A percentile compares a stretch with the other conserved stretches of the same genome.
Conservation (phyloP, 768 basidiomycete genomes). For the Panellus pusillus region DNA sequence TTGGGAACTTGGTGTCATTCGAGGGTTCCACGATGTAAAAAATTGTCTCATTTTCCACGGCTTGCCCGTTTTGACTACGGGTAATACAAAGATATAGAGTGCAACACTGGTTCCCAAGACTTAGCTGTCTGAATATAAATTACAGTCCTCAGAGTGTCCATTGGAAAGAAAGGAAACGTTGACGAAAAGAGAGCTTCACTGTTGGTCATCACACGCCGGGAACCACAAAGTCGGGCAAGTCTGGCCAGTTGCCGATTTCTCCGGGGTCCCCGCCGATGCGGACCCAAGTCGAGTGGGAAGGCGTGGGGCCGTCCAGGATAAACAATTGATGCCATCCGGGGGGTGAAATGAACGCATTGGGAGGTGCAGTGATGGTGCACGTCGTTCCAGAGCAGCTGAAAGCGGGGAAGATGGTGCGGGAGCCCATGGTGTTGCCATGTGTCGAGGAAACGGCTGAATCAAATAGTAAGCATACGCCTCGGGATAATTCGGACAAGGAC, state of each 20-base stretch:
- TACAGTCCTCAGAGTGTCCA: slow-evolving; percentile 1
- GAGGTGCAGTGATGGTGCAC: slow-evolving; percentile 78
- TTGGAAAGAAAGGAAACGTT: neutral
- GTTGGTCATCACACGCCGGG: slow-evolving; percentile 53
- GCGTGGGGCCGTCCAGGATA: slow-evolving; percentile 76
- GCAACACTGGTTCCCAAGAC: no score
- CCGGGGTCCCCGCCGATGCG: slow-evolving; percentile 79
- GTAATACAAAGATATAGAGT: no score
- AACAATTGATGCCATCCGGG: slow-evolving; percentile 80
- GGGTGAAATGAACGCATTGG: slow-evolving; percentile 64
- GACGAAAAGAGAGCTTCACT: neutral
- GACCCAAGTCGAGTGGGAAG: slow-evolving; percentile 72
- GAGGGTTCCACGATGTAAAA: no score
- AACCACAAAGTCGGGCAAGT: slow-evolving; percentile 62
- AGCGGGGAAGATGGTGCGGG: slow-evolving; percentile 69
- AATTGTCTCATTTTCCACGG: no score
- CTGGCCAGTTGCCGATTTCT: slow-evolving; percentile 70
- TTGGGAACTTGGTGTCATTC: no score
- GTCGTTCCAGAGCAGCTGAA: slow-evolving; percentile 68
- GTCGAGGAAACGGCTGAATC: slow-evolving; percentile 63
- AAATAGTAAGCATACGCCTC: neutral
- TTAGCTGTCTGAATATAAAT: neutral
- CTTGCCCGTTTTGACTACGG: no score
- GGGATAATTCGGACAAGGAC: slow-evolving; percentile 22
- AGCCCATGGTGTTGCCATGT: slow-evolving; percentile 77